Evolutionary conservation across 2,329 filamentous ascomycete species (phyloP), one percentile per base, ranked within the genome.

Genomic region (Amphichorda felina): DNA sequence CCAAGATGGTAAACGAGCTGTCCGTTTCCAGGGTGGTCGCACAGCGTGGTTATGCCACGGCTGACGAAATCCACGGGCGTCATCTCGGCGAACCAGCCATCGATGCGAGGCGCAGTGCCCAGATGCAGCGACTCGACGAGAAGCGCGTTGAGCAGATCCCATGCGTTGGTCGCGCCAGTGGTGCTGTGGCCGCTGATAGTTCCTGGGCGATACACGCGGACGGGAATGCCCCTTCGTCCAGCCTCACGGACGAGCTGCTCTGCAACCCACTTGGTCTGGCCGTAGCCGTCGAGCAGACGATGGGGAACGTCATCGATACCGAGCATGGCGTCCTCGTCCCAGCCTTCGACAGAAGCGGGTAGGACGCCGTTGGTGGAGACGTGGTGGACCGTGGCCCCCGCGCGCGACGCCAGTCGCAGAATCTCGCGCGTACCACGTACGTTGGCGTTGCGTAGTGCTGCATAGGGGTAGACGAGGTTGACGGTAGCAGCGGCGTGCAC

Each of bases 1-100:
- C 82, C 82, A 0, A 88, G 63, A 45, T 88, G 83, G 56, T 83
- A 85, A 7, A 87, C 59, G 0, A 67, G 66, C 47, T 82, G 79
- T 8, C 75, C 65, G 1, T 67, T 64, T 25, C 77, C 65, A 1
- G 61, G 69, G 39, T 84, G 68, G 44, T 79, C 75, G 28, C 78
- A 70, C 15, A 88, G 68, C 14, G 80, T 74, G 17, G 82, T 62
- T 43, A 89, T 83, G 4, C 81, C 75, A 42, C 75, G 76, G 57
- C 77, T 82, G 39, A 87, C 81, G 47, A 84, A 87, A 55, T 89
- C 82, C 11, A 86, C 83, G 0, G 83, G 82, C 0, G 83, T 87
- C 82, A 88, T 88, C 58, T 89, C 83, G 2, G 81, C 72, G 34
- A 78, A 73, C 83, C 83, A 89, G 29, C 76, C 76, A 34, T 79